Evolutionary conservation across 192 early-diverging fungal genomes (phyloP).

Genomic region (Coemansia sp.): DNA sequence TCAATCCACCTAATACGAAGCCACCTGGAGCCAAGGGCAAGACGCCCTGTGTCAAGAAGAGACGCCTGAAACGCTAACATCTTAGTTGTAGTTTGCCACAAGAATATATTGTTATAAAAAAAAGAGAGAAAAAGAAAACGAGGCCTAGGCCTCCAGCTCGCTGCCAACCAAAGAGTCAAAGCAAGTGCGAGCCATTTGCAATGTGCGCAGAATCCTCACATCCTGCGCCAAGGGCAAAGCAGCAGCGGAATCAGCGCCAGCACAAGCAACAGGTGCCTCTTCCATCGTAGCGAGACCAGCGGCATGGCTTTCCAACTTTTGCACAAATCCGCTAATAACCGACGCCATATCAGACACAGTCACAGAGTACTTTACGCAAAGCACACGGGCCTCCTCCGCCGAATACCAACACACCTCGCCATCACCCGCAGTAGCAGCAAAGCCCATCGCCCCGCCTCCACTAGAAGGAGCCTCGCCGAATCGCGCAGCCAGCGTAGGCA

Average conservation of each 20-base stretch:
- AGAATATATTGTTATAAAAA: background rate
- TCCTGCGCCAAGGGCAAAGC: slow-evolving; percentile 36
- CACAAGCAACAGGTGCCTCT: background rate
- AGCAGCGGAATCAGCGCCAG: slow-evolving; percentile 3
- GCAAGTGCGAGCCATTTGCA: slow-evolving; percentile 43
- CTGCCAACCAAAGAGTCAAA: slow-evolving; percentile 42
- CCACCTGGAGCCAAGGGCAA: background rate
- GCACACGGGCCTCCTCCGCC: slow-evolving; percentile 14
- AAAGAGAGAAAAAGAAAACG: background rate
- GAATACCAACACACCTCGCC: slow-evolving; percentile 20
- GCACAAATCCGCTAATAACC: slow-evolving; percentile 23
- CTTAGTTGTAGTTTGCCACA: background rate
- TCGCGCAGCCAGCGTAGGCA: slow-evolving; percentile 27
- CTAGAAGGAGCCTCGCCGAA: slow-evolving; percentile 5
- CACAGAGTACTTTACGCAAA: slow-evolving; percentile 42
- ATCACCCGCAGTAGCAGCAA: slow-evolving; percentile 24
- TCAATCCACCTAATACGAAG: background rate
- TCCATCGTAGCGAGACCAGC: background rate
- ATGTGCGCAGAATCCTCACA: slow-evolving; percentile 37
- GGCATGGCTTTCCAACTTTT: slow-evolving; percentile 14
- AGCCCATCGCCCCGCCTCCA: slow-evolving; percentile 2
- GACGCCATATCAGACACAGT: slow-evolving; percentile 41
- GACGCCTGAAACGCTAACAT: background rate
- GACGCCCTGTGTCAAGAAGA: background rate
- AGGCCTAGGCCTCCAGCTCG: slow-evolving; percentile 15